Evolutionary conservation across 1,139 yeast genomes (phyloP).

Genomic region (Lodderomyces elongisporus): DNA sequence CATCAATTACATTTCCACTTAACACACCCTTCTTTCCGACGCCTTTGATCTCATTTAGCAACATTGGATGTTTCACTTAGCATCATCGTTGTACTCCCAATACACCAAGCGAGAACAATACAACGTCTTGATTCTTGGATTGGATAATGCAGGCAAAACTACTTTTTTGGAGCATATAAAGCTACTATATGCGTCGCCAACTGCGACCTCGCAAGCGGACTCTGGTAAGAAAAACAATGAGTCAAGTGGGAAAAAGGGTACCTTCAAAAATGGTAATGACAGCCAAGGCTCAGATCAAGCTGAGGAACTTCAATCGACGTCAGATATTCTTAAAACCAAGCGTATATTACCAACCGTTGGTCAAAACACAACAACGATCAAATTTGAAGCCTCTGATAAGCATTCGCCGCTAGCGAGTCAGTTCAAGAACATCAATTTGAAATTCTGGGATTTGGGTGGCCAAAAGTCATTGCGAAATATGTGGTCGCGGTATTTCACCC

Average conservation of each 20-base stretch:
- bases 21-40: too few species aligned
- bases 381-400: constrained; percentile 25
- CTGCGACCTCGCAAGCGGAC: constrained; percentile 14
- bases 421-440: constrained; percentile 53
- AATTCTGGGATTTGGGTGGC: constrained; percentile 97
- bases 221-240: constrained; percentile 6
- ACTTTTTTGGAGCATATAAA: constrained; percentile 44
- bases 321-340: constrained; percentile 33
- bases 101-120: constrained; percentile 47
- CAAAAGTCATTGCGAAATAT: constrained; percentile 74
- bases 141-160: constrained; percentile 96
- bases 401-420: constrained; percentile 22
- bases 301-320: constrained; percentile 11
- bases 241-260: constrained; percentile 1
- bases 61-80: constrained; percentile 50
- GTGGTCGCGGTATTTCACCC: constrained; percentile 83
- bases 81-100: constrained; percentile 43
- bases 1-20: too few species aligned
- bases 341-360: constrained; percentile 46
- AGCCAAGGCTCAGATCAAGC: neutral
- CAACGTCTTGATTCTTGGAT: constrained; percentile 72
- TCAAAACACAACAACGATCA: constrained; percentile 57
- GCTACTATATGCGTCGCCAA: constrained; percentile 30
- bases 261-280: neutral
- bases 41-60: too few species aligned